Conservation (phyloP, 164 flowering plant species). For the Pachysandra terminalis region DNA sequence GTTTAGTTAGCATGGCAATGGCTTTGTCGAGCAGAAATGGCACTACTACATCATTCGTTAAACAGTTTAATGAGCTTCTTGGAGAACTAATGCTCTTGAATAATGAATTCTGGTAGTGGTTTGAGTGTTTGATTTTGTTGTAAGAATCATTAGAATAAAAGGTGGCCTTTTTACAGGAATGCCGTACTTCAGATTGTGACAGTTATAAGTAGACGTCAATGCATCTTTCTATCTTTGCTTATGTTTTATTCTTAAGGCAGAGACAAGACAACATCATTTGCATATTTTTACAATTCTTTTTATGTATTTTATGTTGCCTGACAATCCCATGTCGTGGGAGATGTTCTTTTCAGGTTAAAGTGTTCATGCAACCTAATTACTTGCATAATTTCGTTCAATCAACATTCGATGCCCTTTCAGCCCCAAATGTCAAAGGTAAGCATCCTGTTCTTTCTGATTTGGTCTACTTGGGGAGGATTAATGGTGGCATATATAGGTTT, state of each 20-base stretch:
- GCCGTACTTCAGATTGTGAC: neutral
- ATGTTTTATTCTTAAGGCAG: neutral
- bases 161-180: too few relatives aligned
- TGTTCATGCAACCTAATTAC: conserved; percentile 80
- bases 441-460: neutral
- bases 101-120: neutral
- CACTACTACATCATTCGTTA: neutral
- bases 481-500: neutral
- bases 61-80: neutral
- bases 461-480: neutral
- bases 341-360: conserved; percentile 69
- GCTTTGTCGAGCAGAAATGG: neutral
- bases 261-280: neutral
- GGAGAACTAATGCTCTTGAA: neutral
- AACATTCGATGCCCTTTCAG: conserved; percentile 79
- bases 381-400: conserved; percentile 91
- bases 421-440: conserved; percentile 75
- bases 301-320: neutral
- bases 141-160: neutral
- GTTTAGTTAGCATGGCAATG: neutral
- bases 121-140: neutral
- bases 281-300: neutral
- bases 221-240: neutral
- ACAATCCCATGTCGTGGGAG: neutral
- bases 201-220: neutral